Conservation (phyloP, 805 yeast species). For the Wickerhamiella domercqiae region DNA sequence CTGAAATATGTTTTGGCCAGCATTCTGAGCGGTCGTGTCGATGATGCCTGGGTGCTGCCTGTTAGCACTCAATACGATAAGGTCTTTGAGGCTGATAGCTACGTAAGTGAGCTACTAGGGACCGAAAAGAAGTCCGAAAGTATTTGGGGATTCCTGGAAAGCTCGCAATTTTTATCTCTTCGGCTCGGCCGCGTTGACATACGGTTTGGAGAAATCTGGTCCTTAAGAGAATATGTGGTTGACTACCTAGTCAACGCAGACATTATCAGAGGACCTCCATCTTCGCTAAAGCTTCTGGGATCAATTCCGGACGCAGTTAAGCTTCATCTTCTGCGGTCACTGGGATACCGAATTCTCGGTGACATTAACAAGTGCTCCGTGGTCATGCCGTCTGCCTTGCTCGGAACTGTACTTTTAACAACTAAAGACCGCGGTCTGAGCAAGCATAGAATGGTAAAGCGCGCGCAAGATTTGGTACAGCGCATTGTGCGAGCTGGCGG, state of each 20-base stretch:
- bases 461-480: conserved; percentile 25
- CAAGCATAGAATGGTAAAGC: conserved; percentile 21
- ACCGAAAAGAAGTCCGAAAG: conserved; percentile 41
- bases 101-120: conserved; percentile 41
- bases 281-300: conserved; percentile 4
- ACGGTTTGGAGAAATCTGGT: conserved; percentile 29
- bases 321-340: conserved; percentile 28
- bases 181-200: conserved; percentile 29
- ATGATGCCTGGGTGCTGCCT: conserved; percentile 35
- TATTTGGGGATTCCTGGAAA: conserved; percentile 25
- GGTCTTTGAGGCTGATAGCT: conserved; percentile 39
- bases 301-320: conserved; percentile 6
- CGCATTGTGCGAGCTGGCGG: conserved; percentile 26
- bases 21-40: conserved; percentile 28
- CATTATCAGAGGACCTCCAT: not conserved
- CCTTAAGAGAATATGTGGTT: conserved; percentile 22
- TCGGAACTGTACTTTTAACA: conserved; percentile 33
- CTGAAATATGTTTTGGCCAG: conserved; percentile 37
- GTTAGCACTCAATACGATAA: conserved; percentile 45
- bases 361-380: conserved; percentile 37
- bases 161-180: conserved; percentile 23
- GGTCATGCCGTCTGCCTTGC: conserved; percentile 39
- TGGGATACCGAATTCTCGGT: conserved; percentile 39
- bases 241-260: conserved; percentile 20
- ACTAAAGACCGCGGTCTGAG: conserved; percentile 28